Base-by-base conservation (phyloP, 2,329 filamentous ascomycete species). In the Scortechinia acanthostroma region DNA sequence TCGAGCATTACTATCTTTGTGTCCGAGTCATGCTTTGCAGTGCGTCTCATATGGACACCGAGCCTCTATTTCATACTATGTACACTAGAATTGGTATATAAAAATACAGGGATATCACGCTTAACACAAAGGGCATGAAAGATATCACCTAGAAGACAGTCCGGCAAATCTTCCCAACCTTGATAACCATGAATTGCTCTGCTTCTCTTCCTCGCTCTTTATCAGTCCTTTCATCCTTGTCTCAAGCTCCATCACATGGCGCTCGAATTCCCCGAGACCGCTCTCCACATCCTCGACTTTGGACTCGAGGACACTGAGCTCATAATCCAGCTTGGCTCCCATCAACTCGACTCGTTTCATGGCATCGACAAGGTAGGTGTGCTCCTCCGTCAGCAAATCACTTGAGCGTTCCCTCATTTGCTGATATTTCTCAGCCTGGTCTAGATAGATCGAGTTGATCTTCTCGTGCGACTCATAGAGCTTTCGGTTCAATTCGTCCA, bases 321-420 rank as follows among this genome's bases (percentile, higher is more conserved):
- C 35, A 19, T 40, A 40, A 17, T 40, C 35, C 10, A 40, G 35
- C 17, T 40, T 40, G 10, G 35, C 35, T 13, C 35, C 35, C 35
- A 10, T 13, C 6, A 40, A 17, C 17, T 40, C 35, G 10, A 40
- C 35, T 10, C 35, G 6, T 19, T 40, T 40, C 35, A 40, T 19
- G 17, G 6, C 6, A 19, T 40, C 35, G 10, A 6, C 17, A 19
- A 40, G 35, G 35, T 40, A 40, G 10, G 17, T 13, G 35, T 19
- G 35, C 17, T 40, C 35, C 6, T 40, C 35, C 6, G 35, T 40
- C 6, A 40, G 35, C 6, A 40, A 6, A 19, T 40, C 35, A 40
- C 10, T 40, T 6, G 35, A 40, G 6, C 17, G 14, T 10, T 40
- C 35, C 10, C 35, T 13, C 10, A 40, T 10, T 10, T 19, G 35